Conservation (phyloP, 1,284 basidiomycete genomes). For the Rhodotorula sp. region DNA sequence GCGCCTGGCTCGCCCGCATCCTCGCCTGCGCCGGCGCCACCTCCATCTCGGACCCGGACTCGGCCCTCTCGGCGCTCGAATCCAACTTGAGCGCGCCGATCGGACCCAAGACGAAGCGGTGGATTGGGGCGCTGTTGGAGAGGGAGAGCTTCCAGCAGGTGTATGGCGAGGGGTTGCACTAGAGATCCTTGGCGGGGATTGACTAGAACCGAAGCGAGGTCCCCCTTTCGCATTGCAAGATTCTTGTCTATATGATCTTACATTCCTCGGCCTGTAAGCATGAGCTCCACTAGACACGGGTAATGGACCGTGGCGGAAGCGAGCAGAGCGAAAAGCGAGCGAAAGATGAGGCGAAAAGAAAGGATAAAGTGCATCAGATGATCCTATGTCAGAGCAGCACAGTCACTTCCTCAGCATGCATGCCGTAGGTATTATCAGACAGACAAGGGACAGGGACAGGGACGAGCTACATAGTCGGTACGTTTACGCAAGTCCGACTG, state of each 20-base stretch:
- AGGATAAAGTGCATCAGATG: too few species aligned
- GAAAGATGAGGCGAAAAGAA: too few species aligned
- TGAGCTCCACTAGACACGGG: too few species aligned
- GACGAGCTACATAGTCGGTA: too few species aligned
- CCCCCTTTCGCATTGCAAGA: background rate
- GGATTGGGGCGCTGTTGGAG: slow-evolving; percentile 32
- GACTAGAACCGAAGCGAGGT: background rate
- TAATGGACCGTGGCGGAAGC: too few species aligned
- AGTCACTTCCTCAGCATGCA: too few species aligned
- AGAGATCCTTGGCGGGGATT: background rate
- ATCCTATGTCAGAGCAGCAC: too few species aligned
- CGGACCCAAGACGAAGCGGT: slow-evolving; percentile 31
- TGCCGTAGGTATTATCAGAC: too few species aligned
- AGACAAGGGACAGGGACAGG: too few species aligned
- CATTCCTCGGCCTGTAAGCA: too few species aligned
- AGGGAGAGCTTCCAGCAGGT: slow-evolving; percentile 39
- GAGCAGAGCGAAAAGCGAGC: too few species aligned
- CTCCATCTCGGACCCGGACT: slow-evolving; percentile 23
- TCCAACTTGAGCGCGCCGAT: slow-evolving; percentile 25
- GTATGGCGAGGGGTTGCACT: slow-evolving; percentile 42
- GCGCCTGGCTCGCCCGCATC: slow-evolving; percentile 43
- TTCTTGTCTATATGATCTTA: background rate
- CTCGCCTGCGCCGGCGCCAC: slow-evolving; percentile 38
- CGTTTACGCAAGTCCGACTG: too few species aligned
- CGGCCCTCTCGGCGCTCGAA: slow-evolving; percentile 23